Evolutionary conservation across 176 grass and related monocot species (phyloP).

Genomic region (Oropetium thomaeum): DNA sequence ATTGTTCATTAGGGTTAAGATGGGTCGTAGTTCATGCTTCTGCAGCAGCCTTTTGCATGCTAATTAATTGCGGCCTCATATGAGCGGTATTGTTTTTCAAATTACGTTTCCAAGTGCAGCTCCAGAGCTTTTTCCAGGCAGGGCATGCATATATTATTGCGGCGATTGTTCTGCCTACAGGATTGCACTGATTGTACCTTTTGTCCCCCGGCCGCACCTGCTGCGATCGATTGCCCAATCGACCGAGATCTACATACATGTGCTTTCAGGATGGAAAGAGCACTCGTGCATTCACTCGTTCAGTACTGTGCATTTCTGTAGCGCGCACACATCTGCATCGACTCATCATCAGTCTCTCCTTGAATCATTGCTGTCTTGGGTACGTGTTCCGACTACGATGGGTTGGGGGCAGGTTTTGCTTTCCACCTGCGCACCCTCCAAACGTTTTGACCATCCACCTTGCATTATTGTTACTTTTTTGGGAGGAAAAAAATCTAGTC

Average conservation of each 20-base stretch:
- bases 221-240: slow-evolving; percentile 38
- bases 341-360: slow-evolving; percentile 25
- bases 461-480: not conserved
- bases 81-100: not conserved
- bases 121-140: slow-evolving; percentile 31
- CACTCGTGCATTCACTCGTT: slow-evolving; percentile 20
- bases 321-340: slow-evolving; percentile 25
- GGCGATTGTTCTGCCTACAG: slow-evolving; percentile 50
- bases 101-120: slow-evolving; percentile 20
- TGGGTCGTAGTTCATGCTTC: not conserved
- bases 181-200: slow-evolving; percentile 54
- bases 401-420: not conserved
- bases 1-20: not conserved
- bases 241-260: slow-evolving; percentile 5
- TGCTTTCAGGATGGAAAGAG: slow-evolving; percentile 28
- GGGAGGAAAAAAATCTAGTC: not conserved
- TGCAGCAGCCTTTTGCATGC: slow-evolving; percentile 4
- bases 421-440: not conserved
- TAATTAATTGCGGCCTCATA: not conserved
- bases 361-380: slow-evolving; percentile 30
- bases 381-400: slow-evolving; percentile 9
- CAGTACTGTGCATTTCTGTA: slow-evolving; percentile 16
- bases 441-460: not conserved
- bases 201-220: slow-evolving; percentile 34
- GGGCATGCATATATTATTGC: slow-evolving; percentile 40